These are phyloP conservation scores for Lentithecium fluviatile DNA, from an alignment of 495 filamentous ascomycete genomes.

Conservation along the genomic window DNA sequence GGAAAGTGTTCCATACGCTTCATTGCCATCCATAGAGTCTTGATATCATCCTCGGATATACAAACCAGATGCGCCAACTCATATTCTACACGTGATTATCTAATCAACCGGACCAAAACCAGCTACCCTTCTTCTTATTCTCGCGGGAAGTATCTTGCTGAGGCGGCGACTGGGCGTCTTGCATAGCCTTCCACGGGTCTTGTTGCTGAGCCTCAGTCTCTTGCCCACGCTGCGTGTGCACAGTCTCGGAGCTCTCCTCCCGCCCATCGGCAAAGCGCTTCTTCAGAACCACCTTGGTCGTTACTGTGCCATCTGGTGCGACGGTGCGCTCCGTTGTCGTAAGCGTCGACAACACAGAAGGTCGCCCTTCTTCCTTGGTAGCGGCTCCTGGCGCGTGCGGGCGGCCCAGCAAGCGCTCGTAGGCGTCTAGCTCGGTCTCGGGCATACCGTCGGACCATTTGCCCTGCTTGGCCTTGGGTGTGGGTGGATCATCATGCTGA, in stretches of 20 bases:
- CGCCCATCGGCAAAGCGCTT: slow-evolving; percentile 63
- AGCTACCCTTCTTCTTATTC: slow-evolving; percentile 27
- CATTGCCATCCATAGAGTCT: no score
- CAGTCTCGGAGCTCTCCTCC: slow-evolving; percentile 56
- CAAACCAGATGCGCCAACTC: no score
- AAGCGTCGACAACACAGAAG: slow-evolving; percentile 55
- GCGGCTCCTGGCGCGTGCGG: slow-evolving; percentile 8
- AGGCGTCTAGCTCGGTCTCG: slow-evolving; percentile 32
- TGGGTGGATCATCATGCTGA: slow-evolving; percentile 32
- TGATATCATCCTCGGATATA: no score
- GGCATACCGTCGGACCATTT: slow-evolving; percentile 7
- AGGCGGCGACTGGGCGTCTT: slow-evolving; percentile 9
- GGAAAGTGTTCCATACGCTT: no score
- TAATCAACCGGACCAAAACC: slow-evolving; percentile 35
- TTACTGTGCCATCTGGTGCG: slow-evolving; percentile 59
- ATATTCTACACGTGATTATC: background rate
- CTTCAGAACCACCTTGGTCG: slow-evolving; percentile 59
- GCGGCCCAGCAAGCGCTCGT: slow-evolving; percentile 30
- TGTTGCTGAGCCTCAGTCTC: slow-evolving; percentile 1
- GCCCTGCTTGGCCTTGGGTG: slow-evolving; percentile 9
- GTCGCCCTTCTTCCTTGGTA: slow-evolving; percentile 5
- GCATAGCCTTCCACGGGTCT: slow-evolving; percentile 16
- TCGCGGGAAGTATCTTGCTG: background rate
- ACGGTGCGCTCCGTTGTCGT: slow-evolving; percentile 56
- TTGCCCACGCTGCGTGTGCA: slow-evolving; percentile 38